Percentiles rank a stretch among this genome's conserved stretches.
Evolutionary conservation across 495 filamentous ascomycete species (phyloP).

Genomic region (Xylaria cubensis): DNA sequence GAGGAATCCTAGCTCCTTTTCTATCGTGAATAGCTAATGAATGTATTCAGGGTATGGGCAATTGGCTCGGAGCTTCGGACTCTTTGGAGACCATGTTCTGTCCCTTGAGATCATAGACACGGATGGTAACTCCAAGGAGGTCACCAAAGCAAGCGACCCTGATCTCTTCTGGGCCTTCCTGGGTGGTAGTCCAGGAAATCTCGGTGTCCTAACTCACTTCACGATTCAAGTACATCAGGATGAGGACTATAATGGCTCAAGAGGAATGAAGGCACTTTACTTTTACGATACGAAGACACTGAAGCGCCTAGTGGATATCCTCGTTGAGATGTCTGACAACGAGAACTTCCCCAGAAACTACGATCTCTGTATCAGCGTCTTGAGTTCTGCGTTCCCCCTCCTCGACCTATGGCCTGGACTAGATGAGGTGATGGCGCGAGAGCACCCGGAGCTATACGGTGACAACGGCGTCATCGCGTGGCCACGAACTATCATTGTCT

Average conservation of each 20-base stretch:
- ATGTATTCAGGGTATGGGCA: slow-evolving; percentile 45
- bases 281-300: slow-evolving; percentile 42
- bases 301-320: slow-evolving; percentile 41
- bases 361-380: slow-evolving; percentile 49
- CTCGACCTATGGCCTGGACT: slow-evolving; percentile 42
- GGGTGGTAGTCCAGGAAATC: slow-evolving; percentile 53
- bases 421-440: slow-evolving; percentile 39
- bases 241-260: slow-evolving; percentile 44
- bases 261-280: slow-evolving; percentile 44
- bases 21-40: slow-evolving; percentile 17
- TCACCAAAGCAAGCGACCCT: slow-evolving; percentile 44
- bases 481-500: slow-evolving; percentile 47
- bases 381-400: slow-evolving; percentile 45
- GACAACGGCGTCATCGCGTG: slow-evolving; percentile 40
- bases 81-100: slow-evolving; percentile 50
- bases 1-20: neutral
- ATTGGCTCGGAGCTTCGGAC: slow-evolving; percentile 49
- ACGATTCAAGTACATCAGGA: slow-evolving; percentile 49
- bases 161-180: slow-evolving; percentile 52
- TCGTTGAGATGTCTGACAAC: slow-evolving; percentile 51
- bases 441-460: slow-evolving; percentile 44
- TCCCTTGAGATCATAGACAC: slow-evolving; percentile 49
- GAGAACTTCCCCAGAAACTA: slow-evolving; percentile 50
- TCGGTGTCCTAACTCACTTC: slow-evolving; percentile 51
- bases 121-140: slow-evolving; percentile 43